Evolutionary conservation across 2,329 filamentous ascomycete genomes (phyloP).

Genomic region (Aspergillus ruber): DNA sequence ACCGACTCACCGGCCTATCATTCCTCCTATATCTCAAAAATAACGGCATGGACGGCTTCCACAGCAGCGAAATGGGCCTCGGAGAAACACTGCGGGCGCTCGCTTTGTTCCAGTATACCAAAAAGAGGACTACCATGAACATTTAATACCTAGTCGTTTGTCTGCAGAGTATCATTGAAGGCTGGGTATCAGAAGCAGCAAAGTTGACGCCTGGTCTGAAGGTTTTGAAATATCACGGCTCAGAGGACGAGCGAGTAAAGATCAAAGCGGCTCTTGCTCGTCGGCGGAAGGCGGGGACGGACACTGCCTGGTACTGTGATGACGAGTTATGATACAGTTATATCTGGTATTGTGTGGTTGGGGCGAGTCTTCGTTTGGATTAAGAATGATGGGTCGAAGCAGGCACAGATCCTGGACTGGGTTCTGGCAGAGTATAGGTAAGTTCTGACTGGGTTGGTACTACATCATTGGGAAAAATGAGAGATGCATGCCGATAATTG

Average conservation of each 20-base stretch:
- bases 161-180: slow-evolving; percentile 40
- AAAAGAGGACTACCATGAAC: slow-evolving; percentile 33
- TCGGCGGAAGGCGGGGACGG: background rate
- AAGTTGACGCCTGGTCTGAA: slow-evolving; percentile 44
- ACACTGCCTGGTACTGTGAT: slow-evolving; percentile 35
- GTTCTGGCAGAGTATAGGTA: slow-evolving; percentile 45
- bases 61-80: slow-evolving; percentile 26
- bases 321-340: slow-evolving; percentile 47
- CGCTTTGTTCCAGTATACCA: slow-evolving; percentile 44
- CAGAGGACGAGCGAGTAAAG: slow-evolving; percentile 33
- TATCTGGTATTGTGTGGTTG: slow-evolving; percentile 44
- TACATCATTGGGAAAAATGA: background rate
- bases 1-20: slow-evolving; percentile 46
- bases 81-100: slow-evolving; percentile 24
- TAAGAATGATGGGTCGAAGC: slow-evolving; percentile 43
- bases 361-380: slow-evolving; percentile 48
- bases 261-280: slow-evolving; percentile 10
- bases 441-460: slow-evolving; percentile 40
- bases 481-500: background rate
- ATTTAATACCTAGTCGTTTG: too few species aligned
- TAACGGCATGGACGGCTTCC: slow-evolving; percentile 21
- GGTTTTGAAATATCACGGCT: slow-evolving; percentile 44
- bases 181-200: slow-evolving; percentile 43
- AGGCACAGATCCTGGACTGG: slow-evolving; percentile 38
- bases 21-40: slow-evolving; percentile 39